Base-by-base conservation (phyloP, 805 yeast species). In the Metschnikowia chrysomelidarum region DNA sequence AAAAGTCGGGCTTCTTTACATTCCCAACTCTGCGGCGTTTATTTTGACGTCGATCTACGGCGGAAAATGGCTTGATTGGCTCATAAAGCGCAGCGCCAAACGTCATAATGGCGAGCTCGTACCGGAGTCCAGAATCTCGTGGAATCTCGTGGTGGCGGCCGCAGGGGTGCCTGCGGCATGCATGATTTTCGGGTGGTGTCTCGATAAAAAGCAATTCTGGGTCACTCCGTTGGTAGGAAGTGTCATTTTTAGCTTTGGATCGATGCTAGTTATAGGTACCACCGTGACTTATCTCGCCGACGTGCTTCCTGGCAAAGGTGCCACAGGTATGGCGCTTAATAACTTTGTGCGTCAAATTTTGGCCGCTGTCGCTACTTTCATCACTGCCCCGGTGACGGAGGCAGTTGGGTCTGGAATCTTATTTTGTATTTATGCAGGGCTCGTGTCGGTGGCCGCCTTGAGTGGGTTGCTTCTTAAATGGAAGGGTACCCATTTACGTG, bases 251-350 rank as follows among this genome's bases (percentile, higher is more conserved):
- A 95, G 96, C 0, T 78, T 82, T 53, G 85, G 91, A 0, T 78
- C 86, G 20, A 83, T 87, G 93, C 76, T 86, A 59, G 76, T 84
- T 3, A 85, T 86, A 46, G 93, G 94, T 3, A 77, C 86, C 7
- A 82, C 87, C 0, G 75, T 82, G 3, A 86, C 95, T 0, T 87
- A 86, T 51, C 62, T 87, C 38, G 87, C 87, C 1, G 96, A 87
- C 53, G 77, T 87, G 1, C 67, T 87, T 28, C 95, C 96, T 0
- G 94, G 95, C 0, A 72, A 80, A 50, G 94, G 95, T 26, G 89
- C 95, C 10, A 83, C 95, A 0, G 95, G 94, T 1, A 85, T 87
- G 31, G 95, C 95, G 0, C 57, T 87, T 32, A 87, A 84, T 51
- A 87, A 87, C 53, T 70, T 87, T 37, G 67, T 82, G 13, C 69